Percentiles rank a stretch among this genome's conserved stretches.
Evolutionary conservation across 2,329 filamentous ascomycete species (phyloP).

Genomic region (Diaporthe ampelina): DNA sequence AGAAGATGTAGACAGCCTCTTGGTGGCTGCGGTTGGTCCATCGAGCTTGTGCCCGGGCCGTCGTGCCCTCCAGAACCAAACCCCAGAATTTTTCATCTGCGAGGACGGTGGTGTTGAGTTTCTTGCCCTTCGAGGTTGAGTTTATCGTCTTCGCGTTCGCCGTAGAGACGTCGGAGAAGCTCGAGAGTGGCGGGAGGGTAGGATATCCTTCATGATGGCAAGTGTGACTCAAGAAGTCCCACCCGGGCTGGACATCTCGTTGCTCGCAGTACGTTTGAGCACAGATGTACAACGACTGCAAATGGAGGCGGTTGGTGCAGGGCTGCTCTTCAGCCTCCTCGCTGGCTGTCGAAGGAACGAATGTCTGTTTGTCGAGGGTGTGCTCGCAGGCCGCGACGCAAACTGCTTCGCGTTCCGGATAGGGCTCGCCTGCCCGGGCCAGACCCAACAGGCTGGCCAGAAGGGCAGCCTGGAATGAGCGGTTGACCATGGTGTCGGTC

Average conservation of each 20-base stretch:
- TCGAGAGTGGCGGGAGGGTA: not conserved
- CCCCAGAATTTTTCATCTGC: not conserved
- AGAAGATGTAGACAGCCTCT: constrained; percentile 15
- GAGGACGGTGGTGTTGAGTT: constrained; percentile 19
- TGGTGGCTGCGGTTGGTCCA: constrained; percentile 26
- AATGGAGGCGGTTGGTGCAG: not conserved
- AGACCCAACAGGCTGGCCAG: not conserved
- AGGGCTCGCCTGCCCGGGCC: constrained; percentile 14
- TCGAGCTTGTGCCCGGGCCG: constrained; percentile 5
- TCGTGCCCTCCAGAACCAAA: not conserved
- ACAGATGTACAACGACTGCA: constrained; percentile 17
- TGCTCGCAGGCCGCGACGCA: constrained; percentile 25
- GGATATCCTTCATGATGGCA: not conserved
- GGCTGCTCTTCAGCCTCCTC: not conserved
- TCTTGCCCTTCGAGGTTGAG: constrained; percentile 18
- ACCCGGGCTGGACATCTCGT: constrained; percentile 9
- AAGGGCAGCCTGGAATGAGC: not conserved
- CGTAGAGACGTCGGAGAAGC: not conserved
- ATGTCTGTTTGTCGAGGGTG: constrained; percentile 16
- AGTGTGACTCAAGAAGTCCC: not conserved
- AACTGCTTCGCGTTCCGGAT: constrained; percentile 17
- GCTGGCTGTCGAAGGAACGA: not conserved
- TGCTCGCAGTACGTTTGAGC: constrained; percentile 1
- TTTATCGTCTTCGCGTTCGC: not conserved
- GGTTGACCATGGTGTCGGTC: not conserved